phyloP scores from a whole-genome alignment of 176 grass and related monocot genomes.

The Melocanna baccifera region DNA sequence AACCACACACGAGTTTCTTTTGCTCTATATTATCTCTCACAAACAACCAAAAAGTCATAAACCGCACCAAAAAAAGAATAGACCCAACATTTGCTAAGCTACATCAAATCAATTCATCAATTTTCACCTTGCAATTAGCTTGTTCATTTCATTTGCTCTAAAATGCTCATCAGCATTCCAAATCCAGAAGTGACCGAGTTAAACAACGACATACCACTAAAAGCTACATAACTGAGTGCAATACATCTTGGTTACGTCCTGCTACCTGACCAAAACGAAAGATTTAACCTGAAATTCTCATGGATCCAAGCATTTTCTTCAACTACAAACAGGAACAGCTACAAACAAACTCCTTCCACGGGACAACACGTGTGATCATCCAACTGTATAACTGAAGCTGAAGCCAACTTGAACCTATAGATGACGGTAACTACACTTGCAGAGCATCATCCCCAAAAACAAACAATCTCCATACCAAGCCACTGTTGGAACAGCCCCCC shows the following conservation, averaged over 20 bases:
- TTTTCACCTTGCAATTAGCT: not conserved
- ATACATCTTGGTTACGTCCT: not conserved
- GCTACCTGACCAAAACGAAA: not conserved
- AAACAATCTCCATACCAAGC: not conserved
- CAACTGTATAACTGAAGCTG: not conserved
- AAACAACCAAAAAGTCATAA: no score
- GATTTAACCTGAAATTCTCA: not conserved
- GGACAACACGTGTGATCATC: slow-evolving; percentile 8
- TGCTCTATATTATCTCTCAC: no score
- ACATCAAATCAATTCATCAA: not conserved
- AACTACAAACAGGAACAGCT: not conserved
- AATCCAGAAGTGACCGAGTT: not conserved
- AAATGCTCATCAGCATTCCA: not conserved
- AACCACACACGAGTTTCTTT: no score
- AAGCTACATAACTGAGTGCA: not conserved
- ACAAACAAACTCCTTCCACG: slow-evolving; percentile 7
- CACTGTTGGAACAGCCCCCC: no score
- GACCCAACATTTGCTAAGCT: not conserved
- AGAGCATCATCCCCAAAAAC: slow-evolving; percentile 4
- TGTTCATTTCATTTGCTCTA: slow-evolving; percentile 21
- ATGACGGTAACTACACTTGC: slow-evolving; percentile 6
- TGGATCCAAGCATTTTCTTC: not conserved
- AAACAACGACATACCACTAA: not conserved
- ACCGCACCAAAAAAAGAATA: no score
- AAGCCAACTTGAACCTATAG: slow-evolving; percentile 15